A percentile compares a stretch with the other conserved stretches of the same genome.
Conservation (phyloP, 129 eudicot genomes). For the Daucus carota region DH1_v3.0 NC_030386.2:7409001-7409500, state of each 20-base stretch:
- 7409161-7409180: constrained; percentile 40
- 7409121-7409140: constrained; percentile 39
- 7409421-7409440: constrained; percentile 65
- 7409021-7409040: constrained; percentile 42
- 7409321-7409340: constrained; percentile 59
- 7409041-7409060: constrained; percentile 60
- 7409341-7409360: constrained; percentile 89
- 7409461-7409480: constrained; percentile 70
- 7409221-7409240: constrained; percentile 18
- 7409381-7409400: constrained; percentile 58
- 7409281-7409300: constrained; percentile 69
- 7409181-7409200: constrained; percentile 58
- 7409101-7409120: constrained; percentile 54
- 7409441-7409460: constrained; percentile 53
- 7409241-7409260: constrained; percentile 44
- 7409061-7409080: constrained; percentile 56
- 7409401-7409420: constrained; percentile 82
- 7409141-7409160: constrained; percentile 43
- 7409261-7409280: constrained; percentile 66
- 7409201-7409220: constrained; percentile 50
- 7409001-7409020: constrained; percentile 47
- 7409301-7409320: constrained; percentile 61
- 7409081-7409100: constrained; percentile 47
- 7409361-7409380: constrained; percentile 64
- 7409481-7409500: constrained; percentile 77